A percentile compares a stretch with the other conserved stretches of the same genome.
Evolutionary conservation across 148 eudicot genomes (phyloP).

Genomic region (Rhododendron vialii): DNA sequence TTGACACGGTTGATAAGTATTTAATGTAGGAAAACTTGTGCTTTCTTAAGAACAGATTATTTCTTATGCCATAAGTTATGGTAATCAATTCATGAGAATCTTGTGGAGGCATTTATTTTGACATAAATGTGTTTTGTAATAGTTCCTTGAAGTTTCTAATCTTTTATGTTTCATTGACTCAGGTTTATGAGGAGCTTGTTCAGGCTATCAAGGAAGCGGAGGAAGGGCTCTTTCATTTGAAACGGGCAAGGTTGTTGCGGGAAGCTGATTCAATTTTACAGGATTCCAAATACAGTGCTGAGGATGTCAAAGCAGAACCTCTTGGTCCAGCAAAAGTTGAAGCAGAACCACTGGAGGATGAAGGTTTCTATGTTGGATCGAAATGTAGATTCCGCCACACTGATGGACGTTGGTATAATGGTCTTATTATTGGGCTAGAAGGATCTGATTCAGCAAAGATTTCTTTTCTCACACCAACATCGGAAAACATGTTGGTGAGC

Average conservation of each 20-base stretch:
- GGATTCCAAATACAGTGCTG: conserved; percentile 19
- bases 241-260: conserved; percentile 68
- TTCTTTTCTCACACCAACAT: conserved; percentile 74
- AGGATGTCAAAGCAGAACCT: conserved; percentile 44
- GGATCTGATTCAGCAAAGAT: conserved; percentile 56
- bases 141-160: neutral
- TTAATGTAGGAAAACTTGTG: neutral
- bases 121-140: neutral
- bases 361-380: conserved; percentile 59
- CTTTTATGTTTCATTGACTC: neutral
- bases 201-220: conserved; percentile 75
- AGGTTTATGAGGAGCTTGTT: conserved; percentile 83
- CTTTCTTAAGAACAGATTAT: neutral
- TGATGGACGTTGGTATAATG: conserved; percentile 91
- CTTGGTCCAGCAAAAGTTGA: conserved; percentile 38
- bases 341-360: conserved; percentile 48
- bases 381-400: conserved; percentile 89
- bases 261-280: conserved; percentile 61
- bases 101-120: neutral
- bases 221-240: conserved; percentile 75
- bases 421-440: conserved; percentile 53
- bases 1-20: neutral
- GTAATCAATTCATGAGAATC: neutral
- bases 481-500: conserved; percentile 84
- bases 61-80: no score